These are phyloP conservation scores for Macadamia integrifolia DNA, from an alignment of 164 flowering plant species.

Conservation along the genomic window DNA sequence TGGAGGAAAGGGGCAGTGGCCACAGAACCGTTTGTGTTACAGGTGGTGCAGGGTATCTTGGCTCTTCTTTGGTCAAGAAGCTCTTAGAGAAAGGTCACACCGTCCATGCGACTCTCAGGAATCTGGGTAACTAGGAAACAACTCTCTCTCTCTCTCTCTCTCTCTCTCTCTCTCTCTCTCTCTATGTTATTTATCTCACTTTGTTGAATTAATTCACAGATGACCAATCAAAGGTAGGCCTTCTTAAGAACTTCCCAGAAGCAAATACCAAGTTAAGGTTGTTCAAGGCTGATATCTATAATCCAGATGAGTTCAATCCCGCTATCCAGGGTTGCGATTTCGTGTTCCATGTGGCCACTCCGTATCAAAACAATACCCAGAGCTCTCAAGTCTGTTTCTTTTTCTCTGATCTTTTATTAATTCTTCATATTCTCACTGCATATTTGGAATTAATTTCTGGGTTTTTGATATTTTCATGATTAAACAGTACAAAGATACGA, in stretches of 20 bases:
- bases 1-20: no score
- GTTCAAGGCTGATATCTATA: constrained; percentile 40
- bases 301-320: constrained; percentile 22
- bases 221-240: constrained; percentile 30
- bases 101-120: constrained; percentile 49
- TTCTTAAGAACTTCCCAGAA: constrained; percentile 29
- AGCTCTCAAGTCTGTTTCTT: constrained; percentile 10
- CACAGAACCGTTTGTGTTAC: constrained; percentile 34
- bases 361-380: constrained; percentile 14
- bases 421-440: no score
- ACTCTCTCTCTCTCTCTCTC: neutral
- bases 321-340: constrained; percentile 34
- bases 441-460: no score
- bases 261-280: constrained; percentile 27
- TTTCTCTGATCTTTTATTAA: no score
- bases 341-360: constrained; percentile 38
- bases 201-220: constrained; percentile 12
- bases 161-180: constrained; percentile 1
- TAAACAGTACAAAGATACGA: constrained; percentile 29
- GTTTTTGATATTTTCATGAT: no score
- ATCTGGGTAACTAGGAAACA: constrained; percentile 33
- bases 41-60: constrained; percentile 57
- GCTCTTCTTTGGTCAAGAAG: constrained; percentile 42
- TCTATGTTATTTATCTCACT: neutral
- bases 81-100: constrained; percentile 41